Conservation (phyloP, 176 grass and related monocot species). For the Microstegium vimineum region DNA sequence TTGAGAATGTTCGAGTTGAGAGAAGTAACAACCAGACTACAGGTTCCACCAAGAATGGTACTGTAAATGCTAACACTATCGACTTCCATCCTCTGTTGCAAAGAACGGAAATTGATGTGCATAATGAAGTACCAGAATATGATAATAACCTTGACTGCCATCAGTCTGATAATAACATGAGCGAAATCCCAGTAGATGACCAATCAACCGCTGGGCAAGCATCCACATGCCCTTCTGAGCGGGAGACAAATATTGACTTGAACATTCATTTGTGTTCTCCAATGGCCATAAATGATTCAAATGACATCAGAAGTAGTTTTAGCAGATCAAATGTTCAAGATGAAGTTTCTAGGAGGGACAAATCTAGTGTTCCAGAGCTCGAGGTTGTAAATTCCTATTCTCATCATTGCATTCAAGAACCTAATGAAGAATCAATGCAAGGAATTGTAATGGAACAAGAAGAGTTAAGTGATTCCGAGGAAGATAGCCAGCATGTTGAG, state of each 20-base stretch:
- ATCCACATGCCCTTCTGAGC: slow-evolving; percentile 40
- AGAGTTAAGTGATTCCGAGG: slow-evolving; percentile 91
- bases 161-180: slow-evolving; percentile 36
- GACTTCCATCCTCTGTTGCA: slow-evolving; percentile 89
- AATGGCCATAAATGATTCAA: slow-evolving; percentile 20
- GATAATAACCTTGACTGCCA: slow-evolving; percentile 11
- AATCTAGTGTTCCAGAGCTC: slow-evolving; percentile 15
- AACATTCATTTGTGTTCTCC: slow-evolving; percentile 71
- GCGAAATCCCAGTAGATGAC: slow-evolving; percentile 21
- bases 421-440: slow-evolving; percentile 66
- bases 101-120: slow-evolving; percentile 46
- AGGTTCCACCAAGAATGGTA: slow-evolving; percentile 15
- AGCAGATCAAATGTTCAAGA: slow-evolving; percentile 3
- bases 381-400: slow-evolving; percentile 35
- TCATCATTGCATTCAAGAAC: slow-evolving; percentile 34
- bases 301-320: slow-evolving; percentile 27
- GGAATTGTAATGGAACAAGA: slow-evolving; percentile 94
- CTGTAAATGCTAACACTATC: slow-evolving; percentile 56
- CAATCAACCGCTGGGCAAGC: slow-evolving; percentile 34
- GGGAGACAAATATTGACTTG: slow-evolving; percentile 64
- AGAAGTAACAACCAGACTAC: slow-evolving; percentile 33
- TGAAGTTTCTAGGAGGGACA: slow-evolving; percentile 31
- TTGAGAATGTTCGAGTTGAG: slow-evolving; percentile 46
- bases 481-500: slow-evolving; percentile 68
- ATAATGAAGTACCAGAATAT: slow-evolving; percentile 28